Evolutionary conservation across 1,284 basidiomycete species (phyloP).

Genomic region (Moesziomyces globuligerus): DNA sequence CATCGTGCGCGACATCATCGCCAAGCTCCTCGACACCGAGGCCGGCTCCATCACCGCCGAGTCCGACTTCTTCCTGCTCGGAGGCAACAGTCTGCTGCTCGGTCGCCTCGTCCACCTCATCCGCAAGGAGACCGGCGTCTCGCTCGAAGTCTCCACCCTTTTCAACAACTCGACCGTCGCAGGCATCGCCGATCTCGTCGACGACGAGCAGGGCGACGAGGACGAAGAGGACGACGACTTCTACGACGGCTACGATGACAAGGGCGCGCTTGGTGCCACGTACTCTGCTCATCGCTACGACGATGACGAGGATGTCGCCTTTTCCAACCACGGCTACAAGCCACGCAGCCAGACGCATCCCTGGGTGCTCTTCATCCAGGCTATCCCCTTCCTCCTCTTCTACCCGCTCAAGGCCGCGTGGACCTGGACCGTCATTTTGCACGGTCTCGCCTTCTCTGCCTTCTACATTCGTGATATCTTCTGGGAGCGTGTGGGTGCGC

Average conservation of each 20-base stretch:
- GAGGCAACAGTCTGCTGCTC: constrained; percentile 66
- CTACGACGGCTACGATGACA: constrained; percentile 64
- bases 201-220: constrained; percentile 59
- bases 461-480: constrained; percentile 66
- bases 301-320: constrained; percentile 59
- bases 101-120: constrained; percentile 65
- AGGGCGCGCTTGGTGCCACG: constrained; percentile 50
- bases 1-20: constrained; percentile 66
- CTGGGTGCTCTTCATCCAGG: constrained; percentile 63
- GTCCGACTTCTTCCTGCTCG: constrained; percentile 67
- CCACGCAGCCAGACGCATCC: constrained; percentile 65
- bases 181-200: constrained; percentile 63
- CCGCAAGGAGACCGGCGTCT: constrained; percentile 66
- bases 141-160: constrained; percentile 64
- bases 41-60: constrained; percentile 66
- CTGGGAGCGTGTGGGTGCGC: constrained; percentile 66
- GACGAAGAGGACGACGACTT: constrained; percentile 58
- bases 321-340: constrained; percentile 64
- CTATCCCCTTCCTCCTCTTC: constrained; percentile 65
- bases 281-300: constrained; percentile 64
- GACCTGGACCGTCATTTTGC: constrained; percentile 67
- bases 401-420: constrained; percentile 67
- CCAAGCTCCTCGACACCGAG: constrained; percentile 65
- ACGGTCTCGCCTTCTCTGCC: constrained; percentile 66
- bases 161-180: constrained; percentile 66